phyloP scores from a whole-genome alignment of 306 rosid species.

The Sechiopsis laciniata region DNA sequence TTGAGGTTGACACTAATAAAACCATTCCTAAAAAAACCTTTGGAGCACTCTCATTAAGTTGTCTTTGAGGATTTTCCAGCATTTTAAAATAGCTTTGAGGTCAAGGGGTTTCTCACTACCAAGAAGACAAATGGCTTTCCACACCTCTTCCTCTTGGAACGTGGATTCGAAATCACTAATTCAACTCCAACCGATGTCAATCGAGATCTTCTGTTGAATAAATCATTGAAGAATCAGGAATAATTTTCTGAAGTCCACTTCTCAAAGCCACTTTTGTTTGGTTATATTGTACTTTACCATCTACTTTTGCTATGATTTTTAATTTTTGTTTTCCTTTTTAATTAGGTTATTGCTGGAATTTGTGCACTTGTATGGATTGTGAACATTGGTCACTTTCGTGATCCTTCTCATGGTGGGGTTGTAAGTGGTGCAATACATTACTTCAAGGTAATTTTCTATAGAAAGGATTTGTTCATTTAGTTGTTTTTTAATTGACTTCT shows the following conservation, averaged over 20 bases:
- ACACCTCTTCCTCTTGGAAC: too few relatives aligned
- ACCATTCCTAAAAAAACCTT: too few relatives aligned
- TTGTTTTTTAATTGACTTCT: neutral
- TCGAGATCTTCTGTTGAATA: neutral
- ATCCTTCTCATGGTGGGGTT: conserved; percentile 97
- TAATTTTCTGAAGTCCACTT: conserved; percentile 8
- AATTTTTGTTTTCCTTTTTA: neutral
- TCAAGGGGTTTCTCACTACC: too few relatives aligned
- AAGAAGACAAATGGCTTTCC: too few relatives aligned
- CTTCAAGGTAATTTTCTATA: conserved; percentile 65
- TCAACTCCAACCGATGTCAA: too few relatives aligned
- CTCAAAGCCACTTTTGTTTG: conserved; percentile 8
- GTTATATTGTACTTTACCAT: neutral
- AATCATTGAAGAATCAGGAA: conserved; percentile 16
- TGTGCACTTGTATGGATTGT: conserved; percentile 93
- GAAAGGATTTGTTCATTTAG: conserved; percentile 12
- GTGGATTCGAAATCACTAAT: too few relatives aligned
- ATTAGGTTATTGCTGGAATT: conserved; percentile 95
- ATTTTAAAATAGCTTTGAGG: too few relatives aligned
- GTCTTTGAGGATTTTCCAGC: too few relatives aligned
- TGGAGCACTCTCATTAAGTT: too few relatives aligned
- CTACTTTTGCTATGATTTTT: neutral
- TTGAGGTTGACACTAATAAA: too few relatives aligned
- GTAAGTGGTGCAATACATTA: conserved; percentile 92
- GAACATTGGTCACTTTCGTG: conserved; percentile 96